Percentiles rank a stretch among this genome's conserved stretches.
Conservation (phyloP, 495 filamentous ascomycete genomes). For the Amniculicola lignicola region DNA sequence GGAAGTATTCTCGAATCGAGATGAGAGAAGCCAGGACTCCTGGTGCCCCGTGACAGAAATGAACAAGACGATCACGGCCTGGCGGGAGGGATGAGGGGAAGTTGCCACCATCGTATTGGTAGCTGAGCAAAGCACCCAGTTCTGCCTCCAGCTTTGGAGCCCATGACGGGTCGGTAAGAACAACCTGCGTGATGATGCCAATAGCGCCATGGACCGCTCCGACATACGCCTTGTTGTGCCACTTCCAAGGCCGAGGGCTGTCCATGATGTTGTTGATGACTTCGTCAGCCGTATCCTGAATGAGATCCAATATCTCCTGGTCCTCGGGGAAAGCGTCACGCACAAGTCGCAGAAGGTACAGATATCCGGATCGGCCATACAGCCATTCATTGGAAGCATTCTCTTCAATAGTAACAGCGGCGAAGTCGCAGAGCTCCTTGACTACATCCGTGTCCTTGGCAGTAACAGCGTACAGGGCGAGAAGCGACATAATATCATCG, state of each 20-base stretch:
- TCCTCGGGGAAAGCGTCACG: conserved; percentile 42
- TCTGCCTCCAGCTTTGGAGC: conserved; percentile 45
- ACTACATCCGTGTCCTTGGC: conserved; percentile 46
- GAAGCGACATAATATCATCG: conserved; percentile 54
- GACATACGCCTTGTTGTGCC: conserved; percentile 56
- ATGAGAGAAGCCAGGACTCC: conserved; percentile 56
- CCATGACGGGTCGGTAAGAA: conserved; percentile 49
- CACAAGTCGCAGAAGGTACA: conserved; percentile 57
- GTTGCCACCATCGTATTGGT: conserved; percentile 46
- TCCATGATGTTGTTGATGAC: conserved; percentile 46
- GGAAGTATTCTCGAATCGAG: conserved; percentile 51
- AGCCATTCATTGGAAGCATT: conserved; percentile 52
- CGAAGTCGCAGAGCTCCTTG: conserved; percentile 44
- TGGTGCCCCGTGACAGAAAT: conserved; percentile 66
- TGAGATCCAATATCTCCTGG: conserved; percentile 36
- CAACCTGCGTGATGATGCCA: conserved; percentile 62
- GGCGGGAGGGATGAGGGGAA: conserved; percentile 45
- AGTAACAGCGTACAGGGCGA: conserved; percentile 51
- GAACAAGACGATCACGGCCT: conserved; percentile 52
- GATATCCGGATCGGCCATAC: conserved; percentile 58
- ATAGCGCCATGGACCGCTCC: conserved; percentile 62
- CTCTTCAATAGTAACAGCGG: conserved; percentile 41
- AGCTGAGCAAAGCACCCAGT: conserved; percentile 48
- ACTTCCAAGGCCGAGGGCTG: conserved; percentile 52
- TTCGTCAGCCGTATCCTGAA: conserved; percentile 43